Evolutionary conservation across 306 rosid genomes (phyloP), one percentile per base, ranked within the genome.

Genomic region (Quercus bicolor): DNA sequence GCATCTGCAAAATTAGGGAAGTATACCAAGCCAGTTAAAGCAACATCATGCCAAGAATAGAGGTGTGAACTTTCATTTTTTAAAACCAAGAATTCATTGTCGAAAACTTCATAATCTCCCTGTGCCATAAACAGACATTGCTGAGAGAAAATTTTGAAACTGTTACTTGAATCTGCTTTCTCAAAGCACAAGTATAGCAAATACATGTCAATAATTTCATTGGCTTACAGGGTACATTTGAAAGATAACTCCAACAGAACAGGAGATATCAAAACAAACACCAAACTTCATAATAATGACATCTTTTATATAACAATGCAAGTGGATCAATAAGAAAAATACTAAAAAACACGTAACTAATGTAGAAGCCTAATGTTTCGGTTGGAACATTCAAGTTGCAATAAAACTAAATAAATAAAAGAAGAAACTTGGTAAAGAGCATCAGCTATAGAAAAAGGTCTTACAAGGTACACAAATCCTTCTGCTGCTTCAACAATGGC

Each of bases 401-500:
- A 26, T 16, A 74, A 26, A 68, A 14, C 37, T 2, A 64, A 56
- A 14, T 26, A 28, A 69, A 45, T 70, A 53, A 74, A 77, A 33
- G 34, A 43, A 52, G 19, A 19, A 52, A 31, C 52, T 79, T 37
- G 51, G 71, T 12, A 3, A 81, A 29, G 52, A 54, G 24, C 14
- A 68, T n/a, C 26, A 68, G 40, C 52, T 1, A 34, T 43, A 73
- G 74, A 56, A 76, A 65, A 80, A 56, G 80, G 60, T 71, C 92
- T 86, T 83, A 92, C 98, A 66, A 95, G 93, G 75, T 93, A 95
- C 16, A 91, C 83, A 86, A 92, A 93, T 81, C 98, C 97, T 81
- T 95, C 91, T 5, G 98, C 73, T 21, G 90, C 93, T 82, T 93
- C 96, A 54, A 83, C 98, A 75, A 95, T 93, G 72, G 90, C 91